These are phyloP conservation scores for Candida smagusa DNA, from an alignment of 1,139 yeast genomes.

Conservation along the genomic window DNA sequence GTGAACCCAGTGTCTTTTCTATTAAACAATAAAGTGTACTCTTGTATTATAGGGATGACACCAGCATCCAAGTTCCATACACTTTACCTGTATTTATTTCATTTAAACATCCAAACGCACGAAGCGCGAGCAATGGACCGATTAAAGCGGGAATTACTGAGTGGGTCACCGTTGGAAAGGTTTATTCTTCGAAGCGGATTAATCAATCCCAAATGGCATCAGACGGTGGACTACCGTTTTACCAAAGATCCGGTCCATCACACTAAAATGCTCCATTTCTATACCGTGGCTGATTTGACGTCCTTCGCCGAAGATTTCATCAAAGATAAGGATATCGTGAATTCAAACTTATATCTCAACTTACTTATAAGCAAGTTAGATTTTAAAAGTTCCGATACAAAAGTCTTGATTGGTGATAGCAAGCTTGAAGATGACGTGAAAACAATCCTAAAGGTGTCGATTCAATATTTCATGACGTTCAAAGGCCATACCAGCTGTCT, in stretches of 20 bases:
- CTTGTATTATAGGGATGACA: conserved; percentile 18
- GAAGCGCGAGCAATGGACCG: conserved; percentile 13
- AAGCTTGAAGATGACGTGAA: conserved; percentile 23
- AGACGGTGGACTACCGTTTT: conserved; percentile 20
- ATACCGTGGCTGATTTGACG: conserved; percentile 26
- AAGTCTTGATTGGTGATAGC: conserved; percentile 13
- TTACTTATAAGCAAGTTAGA: conserved; percentile 39
- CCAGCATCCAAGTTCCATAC: conserved; percentile 21
- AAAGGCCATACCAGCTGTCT: conserved; percentile 34
- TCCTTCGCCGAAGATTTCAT: conserved; percentile 23
- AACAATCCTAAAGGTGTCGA: conserved; percentile 24
- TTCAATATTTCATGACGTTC: conserved; percentile 36
- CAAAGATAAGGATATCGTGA: conserved; percentile 26
- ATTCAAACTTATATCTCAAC: conserved; percentile 33
- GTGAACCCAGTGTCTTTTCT: conserved; percentile 25
- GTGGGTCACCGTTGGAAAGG: conserved; percentile 31
- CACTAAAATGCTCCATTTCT: conserved; percentile 30
- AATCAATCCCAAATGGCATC: conserved; percentile 37
- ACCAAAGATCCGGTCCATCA: conserved; percentile 16
- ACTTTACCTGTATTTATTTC: conserved; percentile 32
- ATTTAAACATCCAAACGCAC: conserved; percentile 31
- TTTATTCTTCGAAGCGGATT: conserved; percentile 38
- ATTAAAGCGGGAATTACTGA: conserved; percentile 23
- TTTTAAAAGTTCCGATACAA: conserved; percentile 9
- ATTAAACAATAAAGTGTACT: conserved; percentile 17